These are phyloP conservation scores for Daedaleopsis nitida DNA, from an alignment of 768 basidiomycete genomes.

Conservation along the genomic window DNA sequence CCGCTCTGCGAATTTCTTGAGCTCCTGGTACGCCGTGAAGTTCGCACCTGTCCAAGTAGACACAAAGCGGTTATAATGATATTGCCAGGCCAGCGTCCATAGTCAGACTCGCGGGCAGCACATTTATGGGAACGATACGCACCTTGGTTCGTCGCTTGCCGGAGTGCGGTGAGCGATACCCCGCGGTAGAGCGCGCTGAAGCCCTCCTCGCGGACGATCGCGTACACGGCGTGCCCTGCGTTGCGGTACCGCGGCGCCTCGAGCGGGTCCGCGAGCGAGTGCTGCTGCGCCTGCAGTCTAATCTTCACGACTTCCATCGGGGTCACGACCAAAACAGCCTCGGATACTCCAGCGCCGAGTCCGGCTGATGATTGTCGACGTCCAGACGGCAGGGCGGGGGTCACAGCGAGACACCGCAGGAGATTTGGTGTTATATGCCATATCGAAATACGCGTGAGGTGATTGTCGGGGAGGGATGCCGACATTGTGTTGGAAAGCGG, in stretches of 20 bases:
- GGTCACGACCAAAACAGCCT: constrained; percentile 92
- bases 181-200: constrained; percentile 84
- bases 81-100: background rate
- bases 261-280: constrained; percentile 94
- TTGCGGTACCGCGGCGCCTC: constrained; percentile 94
- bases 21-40: constrained; percentile 96
- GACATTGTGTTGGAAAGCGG: too few relatives aligned
- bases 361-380: constrained; percentile 86
- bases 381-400: too few relatives aligned
- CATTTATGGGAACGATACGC: background rate
- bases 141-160: constrained; percentile 99
- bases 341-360: constrained; percentile 92
- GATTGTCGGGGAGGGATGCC: too few relatives aligned
- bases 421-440: too few relatives aligned
- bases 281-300: constrained; percentile 94
- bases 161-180: constrained; percentile 87
- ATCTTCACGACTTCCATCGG: constrained; percentile 99
- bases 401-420: too few relatives aligned
- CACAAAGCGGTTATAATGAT: background rate
- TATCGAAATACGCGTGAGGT: too few relatives aligned
- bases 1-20: constrained; percentile 81
- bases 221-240: constrained; percentile 95
- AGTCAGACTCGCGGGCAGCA: constrained; percentile 4
- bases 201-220: constrained; percentile 93
- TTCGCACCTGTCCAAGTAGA: constrained; percentile 67